These are phyloP conservation scores for Phytophthora litchii DNA, from an alignment of 352 stramenopile species.

Conservation along the genomic window DNA sequence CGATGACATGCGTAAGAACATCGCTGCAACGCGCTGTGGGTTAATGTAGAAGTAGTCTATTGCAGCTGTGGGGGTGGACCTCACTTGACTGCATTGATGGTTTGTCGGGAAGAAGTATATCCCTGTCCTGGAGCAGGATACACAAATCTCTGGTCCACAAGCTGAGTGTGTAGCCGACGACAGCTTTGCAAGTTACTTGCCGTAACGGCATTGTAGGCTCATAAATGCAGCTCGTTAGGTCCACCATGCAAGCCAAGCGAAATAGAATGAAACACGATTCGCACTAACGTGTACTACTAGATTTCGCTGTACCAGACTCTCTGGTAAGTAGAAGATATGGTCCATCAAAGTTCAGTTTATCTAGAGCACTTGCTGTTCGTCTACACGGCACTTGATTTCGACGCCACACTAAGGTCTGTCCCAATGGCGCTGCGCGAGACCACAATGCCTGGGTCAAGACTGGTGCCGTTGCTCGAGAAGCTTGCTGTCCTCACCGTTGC, in stretches of 20 bases:
- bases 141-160: no score
- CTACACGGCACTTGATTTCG: constrained; percentile 10
- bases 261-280: constrained; percentile 3
- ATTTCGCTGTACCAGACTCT: constrained; percentile 2
- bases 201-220: no score
- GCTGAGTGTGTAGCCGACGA: no score
- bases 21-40: no score
- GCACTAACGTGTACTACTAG: constrained; percentile 2
- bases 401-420: constrained; percentile 7
- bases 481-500: constrained; percentile 16
- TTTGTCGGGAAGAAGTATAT: no score
- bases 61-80: no score
- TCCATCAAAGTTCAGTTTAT: constrained; percentile 1
- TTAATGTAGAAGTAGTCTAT: no score
- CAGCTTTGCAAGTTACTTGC: no score
- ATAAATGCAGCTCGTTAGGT: neutral
- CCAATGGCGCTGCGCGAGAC: constrained; percentile 11
- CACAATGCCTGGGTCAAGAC: neutral
- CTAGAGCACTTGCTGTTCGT: neutral
- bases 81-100: no score
- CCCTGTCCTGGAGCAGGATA: no score
- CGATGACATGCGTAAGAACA: no score
- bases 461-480: constrained; percentile 17
- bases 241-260: neutral
- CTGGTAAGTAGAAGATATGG: neutral